Evolutionary conservation across 2,329 filamentous ascomycete genomes (phyloP).

Genomic region (Gaeumannomyces tritici): DNA sequence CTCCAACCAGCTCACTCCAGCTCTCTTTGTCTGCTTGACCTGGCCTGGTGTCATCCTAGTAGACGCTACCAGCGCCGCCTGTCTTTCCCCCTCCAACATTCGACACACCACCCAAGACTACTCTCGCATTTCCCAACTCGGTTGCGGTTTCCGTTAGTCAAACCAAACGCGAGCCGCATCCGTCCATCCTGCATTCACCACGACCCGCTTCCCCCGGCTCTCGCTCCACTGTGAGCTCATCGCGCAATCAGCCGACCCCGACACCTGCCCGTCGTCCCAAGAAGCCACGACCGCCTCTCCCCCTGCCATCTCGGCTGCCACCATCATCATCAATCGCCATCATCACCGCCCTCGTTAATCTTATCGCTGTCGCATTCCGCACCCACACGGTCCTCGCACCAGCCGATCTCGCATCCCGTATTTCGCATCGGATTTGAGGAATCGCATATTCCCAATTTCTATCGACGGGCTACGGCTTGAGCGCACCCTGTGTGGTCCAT

Average conservation of each 20-base stretch:
- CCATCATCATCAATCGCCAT: neutral
- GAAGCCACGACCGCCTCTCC: neutral
- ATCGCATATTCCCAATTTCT: neutral
- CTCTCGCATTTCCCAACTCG: too few relatives aligned
- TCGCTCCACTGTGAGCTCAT: neutral
- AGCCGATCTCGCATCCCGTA: neutral
- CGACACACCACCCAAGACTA: too few relatives aligned
- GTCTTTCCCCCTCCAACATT: neutral
- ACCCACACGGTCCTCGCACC: neutral
- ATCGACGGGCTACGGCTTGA: neutral
- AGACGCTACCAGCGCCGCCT: constrained; percentile 9
- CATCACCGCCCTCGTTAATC: neutral
- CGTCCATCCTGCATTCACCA: neutral
- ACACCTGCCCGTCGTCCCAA: neutral
- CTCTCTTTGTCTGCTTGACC: constrained; percentile 2
- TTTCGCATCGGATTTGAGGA: neutral
- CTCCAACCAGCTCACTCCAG: too few relatives aligned
- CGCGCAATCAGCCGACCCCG: neutral
- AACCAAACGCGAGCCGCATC: neutral
- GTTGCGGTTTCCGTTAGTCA: neutral
- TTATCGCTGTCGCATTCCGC: neutral
- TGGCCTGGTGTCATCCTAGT: constrained; percentile 7
- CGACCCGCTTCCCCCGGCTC: neutral
- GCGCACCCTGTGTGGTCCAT: neutral
- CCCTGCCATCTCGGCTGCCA: neutral